Percentiles rank a stretch among this genome's conserved stretches.
Conservation (phyloP, 768 basidiomycete species). For the Botryobasidium botryosum region DNA sequence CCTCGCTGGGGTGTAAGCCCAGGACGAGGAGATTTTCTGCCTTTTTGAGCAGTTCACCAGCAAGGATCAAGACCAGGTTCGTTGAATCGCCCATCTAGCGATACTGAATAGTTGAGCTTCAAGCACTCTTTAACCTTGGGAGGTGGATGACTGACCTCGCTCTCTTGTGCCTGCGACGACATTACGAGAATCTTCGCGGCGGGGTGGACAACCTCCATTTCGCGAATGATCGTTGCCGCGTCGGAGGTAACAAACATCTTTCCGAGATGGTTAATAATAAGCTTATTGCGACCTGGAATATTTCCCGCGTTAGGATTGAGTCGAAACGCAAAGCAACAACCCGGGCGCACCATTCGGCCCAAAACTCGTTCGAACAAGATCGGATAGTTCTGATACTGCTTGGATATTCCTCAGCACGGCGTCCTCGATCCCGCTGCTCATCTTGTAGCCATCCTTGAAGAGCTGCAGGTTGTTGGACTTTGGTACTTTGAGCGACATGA, state of each 20-base stretch:
- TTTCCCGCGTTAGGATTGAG: background rate
- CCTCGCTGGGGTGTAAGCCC: constrained; percentile 94
- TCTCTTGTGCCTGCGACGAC: constrained; percentile 92
- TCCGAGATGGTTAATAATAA: constrained; percentile 94
- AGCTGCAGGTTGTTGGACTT: constrained; percentile 76
- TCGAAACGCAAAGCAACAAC: background rate
- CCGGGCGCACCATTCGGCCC: constrained; percentile 73
- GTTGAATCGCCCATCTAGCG: constrained; percentile 98
- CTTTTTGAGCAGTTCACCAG: constrained; percentile 86
- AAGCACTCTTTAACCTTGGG: too few species aligned
- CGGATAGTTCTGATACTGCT: constrained; percentile 86
- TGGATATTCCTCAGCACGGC: constrained; percentile 94
- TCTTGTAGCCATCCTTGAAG: constrained; percentile 97
- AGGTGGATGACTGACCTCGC: constrained; percentile 74
- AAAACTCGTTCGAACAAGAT: constrained; percentile 91
- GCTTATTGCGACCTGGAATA: constrained; percentile 74
- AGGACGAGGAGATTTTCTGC: constrained; percentile 85
- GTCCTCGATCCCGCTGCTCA: constrained; percentile 68
- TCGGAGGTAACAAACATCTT: constrained; percentile 94
- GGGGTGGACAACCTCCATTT: constrained; percentile 96
- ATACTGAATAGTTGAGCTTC: too few species aligned
- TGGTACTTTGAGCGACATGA: constrained; percentile 88
- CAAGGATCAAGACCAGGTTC: constrained; percentile 87
- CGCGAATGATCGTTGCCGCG: constrained; percentile 95
- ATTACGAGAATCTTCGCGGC: constrained; percentile 98